Base-by-base conservation (phyloP, 805 yeast genomes). In the Candida yuanshanica region DNA sequence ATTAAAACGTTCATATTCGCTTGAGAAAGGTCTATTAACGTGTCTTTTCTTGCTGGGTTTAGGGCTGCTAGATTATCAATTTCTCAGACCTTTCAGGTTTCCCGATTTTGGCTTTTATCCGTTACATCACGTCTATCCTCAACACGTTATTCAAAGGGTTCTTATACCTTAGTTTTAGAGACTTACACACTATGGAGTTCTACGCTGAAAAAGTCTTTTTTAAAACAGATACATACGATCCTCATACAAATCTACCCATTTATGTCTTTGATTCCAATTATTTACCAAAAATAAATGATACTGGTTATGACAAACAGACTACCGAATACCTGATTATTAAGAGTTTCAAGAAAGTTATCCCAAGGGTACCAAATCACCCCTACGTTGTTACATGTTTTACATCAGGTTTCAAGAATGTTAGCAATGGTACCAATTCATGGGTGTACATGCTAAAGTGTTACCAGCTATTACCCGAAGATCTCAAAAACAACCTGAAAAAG, bases 181-280 rank as follows among this genome's bases (percentile, higher is more conserved):
- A 27, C 31, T 27, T 27, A 18, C 31, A 27, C 16, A 27, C 31
- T 18, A 53, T 55, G 55, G 52, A 54, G 45, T 53, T 56, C 42
- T 50, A 53, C 21, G 46, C 55, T 2, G 52, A 63, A 35, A 70
- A 67, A 51, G 68, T 70, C 20, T 79, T 83, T 55, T 81, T 73
- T 66, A 69, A 71, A 48, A 66, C 93, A 2, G 72, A 70, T 37
- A 70, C 83, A 1, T 56, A 62, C 27, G 96, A 89, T 55, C 88
- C 91, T 0, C 66, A 68, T 38, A 72, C 87, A 1, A 67, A 72
- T 7, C 70, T 79, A 20, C 95, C 96, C 0, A 62, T 91, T 10
- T 89, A 79, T 54, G 81, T 89, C 5, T 78, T 91, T 46, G 96
- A 91, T 59, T 78, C 96, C 4, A 79, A 90, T 12, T 83, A 77